Percentiles rank a stretch among this genome's conserved stretches.
Evolutionary conservation across 2,329 filamentous ascomycete species (phyloP).

Genomic region (Xylariomycetidae sp.): DNA sequence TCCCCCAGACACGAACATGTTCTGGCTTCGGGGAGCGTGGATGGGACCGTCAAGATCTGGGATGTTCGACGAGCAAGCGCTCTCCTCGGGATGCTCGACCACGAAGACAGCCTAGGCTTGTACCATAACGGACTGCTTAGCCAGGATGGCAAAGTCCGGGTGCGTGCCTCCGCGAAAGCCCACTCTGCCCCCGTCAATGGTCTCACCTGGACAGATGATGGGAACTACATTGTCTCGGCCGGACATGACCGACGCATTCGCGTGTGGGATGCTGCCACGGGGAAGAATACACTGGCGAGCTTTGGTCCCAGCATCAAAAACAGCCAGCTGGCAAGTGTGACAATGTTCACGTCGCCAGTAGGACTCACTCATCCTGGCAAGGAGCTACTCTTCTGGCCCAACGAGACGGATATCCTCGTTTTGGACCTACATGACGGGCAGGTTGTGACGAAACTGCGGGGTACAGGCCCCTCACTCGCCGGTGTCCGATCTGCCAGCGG

Average conservation of each 20-base stretch:
- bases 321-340: constrained; percentile 53
- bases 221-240: constrained; percentile 67
- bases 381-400: constrained; percentile 74
- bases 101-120: constrained; percentile 74
- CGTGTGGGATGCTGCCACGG: constrained; percentile 77
- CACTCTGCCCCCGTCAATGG: constrained; percentile 82
- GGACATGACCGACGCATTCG: constrained; percentile 80
- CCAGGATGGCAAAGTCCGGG: constrained; percentile 23
- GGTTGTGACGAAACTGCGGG: constrained; percentile 63
- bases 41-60: constrained; percentile 80
- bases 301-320: constrained; percentile 83
- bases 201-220: constrained; percentile 77
- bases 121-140: constrained; percentile 34
- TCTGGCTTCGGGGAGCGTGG: constrained; percentile 76
- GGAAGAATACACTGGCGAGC: constrained; percentile 80
- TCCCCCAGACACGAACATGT: constrained; percentile 74
- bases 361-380: constrained; percentile 48
- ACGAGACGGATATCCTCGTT: constrained; percentile 71
- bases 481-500: constrained; percentile 37
- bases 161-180: constrained; percentile 52
- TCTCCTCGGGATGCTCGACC: constrained; percentile 70
- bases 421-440: constrained; percentile 75
- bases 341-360: constrained; percentile 58
- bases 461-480: constrained; percentile 49
- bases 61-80: constrained; percentile 76